Conservation (phyloP, 352 stramenopile genomes). For the Aphanomyces invadans region DNA sequence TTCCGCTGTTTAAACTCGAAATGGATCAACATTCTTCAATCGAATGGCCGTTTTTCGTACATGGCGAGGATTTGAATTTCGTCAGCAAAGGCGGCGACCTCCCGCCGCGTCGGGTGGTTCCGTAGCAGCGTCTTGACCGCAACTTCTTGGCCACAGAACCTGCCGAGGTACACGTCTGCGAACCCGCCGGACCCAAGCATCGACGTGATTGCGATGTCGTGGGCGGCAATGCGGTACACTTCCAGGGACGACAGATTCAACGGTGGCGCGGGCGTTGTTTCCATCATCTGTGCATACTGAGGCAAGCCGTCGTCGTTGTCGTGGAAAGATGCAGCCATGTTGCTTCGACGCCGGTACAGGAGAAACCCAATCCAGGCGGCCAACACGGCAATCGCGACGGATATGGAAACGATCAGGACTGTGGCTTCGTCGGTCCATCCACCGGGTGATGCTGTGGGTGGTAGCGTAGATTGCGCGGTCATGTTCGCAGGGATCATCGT, state of each 20-base stretch:
- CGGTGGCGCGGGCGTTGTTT: background rate
- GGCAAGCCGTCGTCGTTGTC: background rate
- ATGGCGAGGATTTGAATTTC: constrained; percentile 3
- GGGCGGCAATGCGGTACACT: background rate
- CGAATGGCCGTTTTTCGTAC: background rate
- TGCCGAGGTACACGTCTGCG: background rate
- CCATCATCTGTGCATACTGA: constrained; percentile 1
- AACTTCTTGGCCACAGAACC: background rate
- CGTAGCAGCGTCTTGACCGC: background rate
- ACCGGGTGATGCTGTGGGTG: background rate
- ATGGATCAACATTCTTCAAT: background rate
- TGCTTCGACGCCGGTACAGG: background rate
- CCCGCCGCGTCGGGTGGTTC: background rate
- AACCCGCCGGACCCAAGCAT: background rate
- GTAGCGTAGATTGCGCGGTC: background rate
- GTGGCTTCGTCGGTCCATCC: background rate
- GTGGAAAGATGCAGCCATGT: too few relatives aligned
- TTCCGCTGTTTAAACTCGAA: background rate
- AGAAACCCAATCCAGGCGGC: background rate
- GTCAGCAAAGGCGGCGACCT: background rate
- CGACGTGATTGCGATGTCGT: background rate
- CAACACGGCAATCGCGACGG: background rate
- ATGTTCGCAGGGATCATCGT: background rate
- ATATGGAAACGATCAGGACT: background rate
- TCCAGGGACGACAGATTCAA: background rate